Conservation (phyloP, 768 basidiomycete species). For the Tylopilus cervinicoccineus region DNA sequence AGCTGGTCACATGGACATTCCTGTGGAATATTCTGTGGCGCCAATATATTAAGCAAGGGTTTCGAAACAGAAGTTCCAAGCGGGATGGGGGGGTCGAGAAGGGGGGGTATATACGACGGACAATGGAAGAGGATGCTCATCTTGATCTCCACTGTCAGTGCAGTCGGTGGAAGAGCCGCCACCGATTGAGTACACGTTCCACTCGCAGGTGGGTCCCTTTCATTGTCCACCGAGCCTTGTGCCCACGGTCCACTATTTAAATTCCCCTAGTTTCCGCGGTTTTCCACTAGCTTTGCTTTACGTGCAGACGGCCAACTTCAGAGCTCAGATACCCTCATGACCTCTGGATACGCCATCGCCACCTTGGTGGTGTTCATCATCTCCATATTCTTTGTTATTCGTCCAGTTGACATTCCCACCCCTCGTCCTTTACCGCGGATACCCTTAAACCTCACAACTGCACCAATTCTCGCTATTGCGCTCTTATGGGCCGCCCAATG, state of each 20-base stretch:
- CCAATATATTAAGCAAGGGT: no score
- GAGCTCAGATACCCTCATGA: conserved; percentile 26
- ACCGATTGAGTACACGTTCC: no score
- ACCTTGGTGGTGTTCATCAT: conserved; percentile 51
- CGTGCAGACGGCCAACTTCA: background rate
- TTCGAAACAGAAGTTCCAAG: no score
- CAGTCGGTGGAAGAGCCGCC: no score
- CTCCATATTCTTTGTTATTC: conserved; percentile 51
- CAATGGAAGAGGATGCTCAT: no score
- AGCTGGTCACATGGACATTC: no score
- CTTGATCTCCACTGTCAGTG: no score
- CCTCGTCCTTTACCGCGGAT: conserved; percentile 32
- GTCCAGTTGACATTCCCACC: conserved; percentile 40
- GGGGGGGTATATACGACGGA: no score
- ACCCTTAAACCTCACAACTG: conserved; percentile 48
- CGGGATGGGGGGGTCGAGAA: no score
- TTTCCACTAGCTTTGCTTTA: background rate
- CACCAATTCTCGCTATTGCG: conserved; percentile 49
- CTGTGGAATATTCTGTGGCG: no score
- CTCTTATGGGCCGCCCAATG: conserved; percentile 56
- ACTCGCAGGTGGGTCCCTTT: background rate
- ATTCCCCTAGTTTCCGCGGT: background rate
- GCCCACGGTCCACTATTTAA: no score
- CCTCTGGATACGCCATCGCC: conserved; percentile 41
- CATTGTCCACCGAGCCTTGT: no score